These are phyloP conservation scores for Ustilago crameri DNA, from an alignment of 1,284 basidiomycete genomes.

Conservation along the genomic window DNA sequence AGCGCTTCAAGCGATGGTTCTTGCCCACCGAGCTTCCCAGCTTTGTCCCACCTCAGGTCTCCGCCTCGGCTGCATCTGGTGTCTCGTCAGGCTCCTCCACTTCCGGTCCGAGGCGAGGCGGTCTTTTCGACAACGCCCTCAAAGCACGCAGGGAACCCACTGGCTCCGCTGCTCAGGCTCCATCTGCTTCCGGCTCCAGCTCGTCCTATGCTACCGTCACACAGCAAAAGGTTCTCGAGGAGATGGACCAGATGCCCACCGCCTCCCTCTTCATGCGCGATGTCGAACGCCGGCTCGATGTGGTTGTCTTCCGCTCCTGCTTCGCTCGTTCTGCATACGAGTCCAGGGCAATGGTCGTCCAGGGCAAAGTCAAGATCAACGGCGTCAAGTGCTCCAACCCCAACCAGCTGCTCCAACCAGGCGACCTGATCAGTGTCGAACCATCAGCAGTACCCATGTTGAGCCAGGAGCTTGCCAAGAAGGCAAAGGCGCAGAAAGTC, in stretches of 20 bases:
- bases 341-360: constrained; percentile 84
- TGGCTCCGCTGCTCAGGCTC: background rate
- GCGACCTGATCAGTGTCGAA: constrained; percentile 91
- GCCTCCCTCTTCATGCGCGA: constrained; percentile 63
- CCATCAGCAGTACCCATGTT: constrained; percentile 81
- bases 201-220: constrained; percentile 24
- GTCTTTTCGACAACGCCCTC: constrained; percentile 36
- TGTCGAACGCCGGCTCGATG: constrained; percentile 92
- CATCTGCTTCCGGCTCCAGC: constrained; percentile 9
- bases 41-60: constrained; percentile 72
- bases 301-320: constrained; percentile 89
- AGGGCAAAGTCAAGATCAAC: constrained; percentile 88
- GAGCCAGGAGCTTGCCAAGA: constrained; percentile 50
- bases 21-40: constrained; percentile 87
- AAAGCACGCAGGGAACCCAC: constrained; percentile 35
- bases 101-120: constrained; percentile 30
- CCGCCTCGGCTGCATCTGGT: constrained; percentile 27
- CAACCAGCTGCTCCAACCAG: constrained; percentile 89
- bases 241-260: constrained; percentile 58
- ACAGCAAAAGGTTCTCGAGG: constrained; percentile 34
- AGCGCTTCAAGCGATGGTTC: constrained; percentile 94
- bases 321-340: constrained; percentile 91
- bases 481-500: constrained; percentile 36
- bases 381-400: constrained; percentile 84
- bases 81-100: constrained; percentile 22